Percentiles rank a stretch among this genome's conserved stretches.
Evolutionary conservation across 495 filamentous ascomycete genomes (phyloP).

Genomic region (Penicillium mononematosum): DNA sequence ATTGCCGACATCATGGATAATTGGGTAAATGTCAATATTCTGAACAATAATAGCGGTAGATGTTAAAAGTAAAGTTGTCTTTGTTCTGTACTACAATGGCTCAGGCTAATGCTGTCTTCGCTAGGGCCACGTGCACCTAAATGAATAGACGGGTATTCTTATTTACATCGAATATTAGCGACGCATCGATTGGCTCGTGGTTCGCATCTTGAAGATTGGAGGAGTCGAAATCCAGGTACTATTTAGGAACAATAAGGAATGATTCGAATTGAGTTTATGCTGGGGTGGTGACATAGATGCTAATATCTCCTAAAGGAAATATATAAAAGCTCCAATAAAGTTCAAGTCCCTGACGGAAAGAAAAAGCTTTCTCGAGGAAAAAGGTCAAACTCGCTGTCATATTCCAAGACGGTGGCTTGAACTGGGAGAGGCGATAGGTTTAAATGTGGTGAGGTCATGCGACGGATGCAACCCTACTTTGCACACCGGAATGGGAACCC

Average conservation of each 20-base stretch:
- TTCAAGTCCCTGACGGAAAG: neutral
- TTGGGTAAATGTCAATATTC: neutral
- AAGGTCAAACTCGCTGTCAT: neutral
- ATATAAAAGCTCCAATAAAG: neutral
- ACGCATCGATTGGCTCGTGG: no score
- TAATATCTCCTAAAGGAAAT: neutral
- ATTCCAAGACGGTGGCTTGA: neutral
- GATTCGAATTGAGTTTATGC: slow-evolving; percentile 18
- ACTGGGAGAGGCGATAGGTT: neutral
- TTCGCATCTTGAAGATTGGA: no score
- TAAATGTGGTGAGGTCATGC: slow-evolving; percentile 9
- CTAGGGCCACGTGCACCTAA: no score
- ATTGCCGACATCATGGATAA: neutral
- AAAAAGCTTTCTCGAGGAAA: neutral
- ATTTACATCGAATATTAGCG: no score
- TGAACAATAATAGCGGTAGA: neutral
- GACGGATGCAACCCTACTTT: slow-evolving; percentile 15
- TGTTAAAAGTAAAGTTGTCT: no score
- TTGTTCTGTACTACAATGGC: no score
- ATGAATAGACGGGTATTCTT: no score
- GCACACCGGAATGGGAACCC: slow-evolving; percentile 5
- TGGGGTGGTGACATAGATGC: neutral
- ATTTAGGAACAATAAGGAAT: slow-evolving; percentile 15
- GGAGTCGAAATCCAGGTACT: neutral
- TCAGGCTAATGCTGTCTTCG: no score